A percentile compares a stretch with the other conserved stretches of the same genome.
Evolutionary conservation across 306 rosid species (phyloP).

Genomic region (Mucuna pruriens): DNA sequence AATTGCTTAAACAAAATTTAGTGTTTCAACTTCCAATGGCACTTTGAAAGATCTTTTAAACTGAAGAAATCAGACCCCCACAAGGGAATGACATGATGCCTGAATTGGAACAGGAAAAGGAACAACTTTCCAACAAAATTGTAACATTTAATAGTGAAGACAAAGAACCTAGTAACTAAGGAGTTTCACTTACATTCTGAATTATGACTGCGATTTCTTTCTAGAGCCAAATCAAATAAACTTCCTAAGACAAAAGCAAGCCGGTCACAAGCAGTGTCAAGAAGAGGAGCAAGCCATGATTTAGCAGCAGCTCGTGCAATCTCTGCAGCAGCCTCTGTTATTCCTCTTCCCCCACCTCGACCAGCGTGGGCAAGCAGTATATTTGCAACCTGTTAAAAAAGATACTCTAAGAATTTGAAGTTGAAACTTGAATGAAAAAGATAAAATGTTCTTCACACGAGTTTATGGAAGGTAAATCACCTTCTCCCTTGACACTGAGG

Average conservation of each 20-base stretch:
- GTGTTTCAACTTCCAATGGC: neutral
- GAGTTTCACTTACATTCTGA: constrained; percentile 65
- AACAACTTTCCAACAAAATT: neutral
- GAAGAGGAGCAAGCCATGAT: constrained; percentile 98
- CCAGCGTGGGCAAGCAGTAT: constrained; percentile 97
- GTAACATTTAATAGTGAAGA: constrained; percentile 10
- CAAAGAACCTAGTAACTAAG: neutral
- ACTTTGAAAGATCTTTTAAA: neutral
- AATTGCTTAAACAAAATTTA: neutral
- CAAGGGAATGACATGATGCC: neutral
- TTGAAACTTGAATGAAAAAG: constrained; percentile 1
- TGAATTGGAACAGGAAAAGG: neutral
- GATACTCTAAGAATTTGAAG: constrained; percentile 23
- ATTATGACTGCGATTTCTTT: constrained; percentile 66
- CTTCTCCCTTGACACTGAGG: constrained; percentile 95
- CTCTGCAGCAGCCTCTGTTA: constrained; percentile 96
- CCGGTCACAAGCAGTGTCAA: constrained; percentile 94
- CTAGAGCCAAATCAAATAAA: constrained; percentile 90
- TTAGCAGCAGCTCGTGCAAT: constrained; percentile 97
- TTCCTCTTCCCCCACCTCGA: constrained; percentile 86
- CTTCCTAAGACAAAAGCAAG: constrained; percentile 89
- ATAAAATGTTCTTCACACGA: neutral
- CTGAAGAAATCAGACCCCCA: constrained; percentile 11
- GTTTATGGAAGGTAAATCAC: constrained; percentile 42
- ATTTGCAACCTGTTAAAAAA: constrained; percentile 80